Base-by-base conservation (phyloP, 2,329 filamentous ascomycete species). In the Fusarium sp. region DNA sequence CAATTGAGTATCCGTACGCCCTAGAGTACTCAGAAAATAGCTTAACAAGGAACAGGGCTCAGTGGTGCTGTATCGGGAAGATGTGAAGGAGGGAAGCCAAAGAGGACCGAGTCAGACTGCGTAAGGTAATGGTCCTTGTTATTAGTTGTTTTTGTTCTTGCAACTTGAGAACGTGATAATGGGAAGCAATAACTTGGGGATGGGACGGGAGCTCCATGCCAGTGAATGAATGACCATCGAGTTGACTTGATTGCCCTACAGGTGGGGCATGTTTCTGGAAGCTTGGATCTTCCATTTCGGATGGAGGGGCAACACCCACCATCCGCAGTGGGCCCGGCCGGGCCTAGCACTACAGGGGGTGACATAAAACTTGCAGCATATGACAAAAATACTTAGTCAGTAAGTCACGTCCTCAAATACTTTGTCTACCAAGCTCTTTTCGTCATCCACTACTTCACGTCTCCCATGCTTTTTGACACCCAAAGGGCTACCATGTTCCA, bases 241-340 rank as follows among this genome's bases (percentile, higher is more conserved):
- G 45, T 48, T 48, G 15, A n/a, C 45, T 44, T 25, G 54, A 57
- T 15, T 48, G 39, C 54, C 54, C 41, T 57, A 49, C n/a, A 44
- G 38, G 59, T 45, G 59, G 59, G 51, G 38, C 39, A 21, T 44
- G 38, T 61, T 61, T 60, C 48, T 42, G 64, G 66, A 62, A 57
- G 38, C 58, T 57, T 44, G 37, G 46, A 42, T 44, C 23, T 39
- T n/a, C n/a, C n/a, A n/a, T n/a, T n/a, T 35, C 37, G 11, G 23
- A 57, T 57, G 27, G 39, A 27, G 59, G 66, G 66, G 58, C 49
- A 61, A 57, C 14, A 27, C 29, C 37, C 54, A 35, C 19, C 39
- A 35, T 57, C 39, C n/a, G 19, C 7, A 27, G 38, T 35, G 46
- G 33, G 58, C 14, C 39, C 9, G 19, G 18, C 39, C 9, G 19